phyloP scores from a whole-genome alignment of 1,139 yeast genomes.

The Lodderomyces theae region DNA sequence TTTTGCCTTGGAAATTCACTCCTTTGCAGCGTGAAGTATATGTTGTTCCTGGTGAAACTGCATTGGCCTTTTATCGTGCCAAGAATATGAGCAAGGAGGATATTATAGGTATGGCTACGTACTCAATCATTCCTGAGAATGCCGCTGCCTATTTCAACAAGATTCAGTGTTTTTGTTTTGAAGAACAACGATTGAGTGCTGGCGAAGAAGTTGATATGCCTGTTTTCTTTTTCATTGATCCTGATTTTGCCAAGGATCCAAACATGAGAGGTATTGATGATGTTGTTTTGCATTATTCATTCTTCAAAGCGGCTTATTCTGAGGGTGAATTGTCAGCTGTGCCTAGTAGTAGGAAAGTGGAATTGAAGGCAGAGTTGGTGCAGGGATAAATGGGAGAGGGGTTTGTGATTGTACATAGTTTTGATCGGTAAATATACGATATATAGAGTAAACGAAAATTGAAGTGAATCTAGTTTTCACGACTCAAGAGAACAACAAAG shows the following conservation, averaged over 20 bases:
- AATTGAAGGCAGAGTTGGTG: conserved; percentile 18
- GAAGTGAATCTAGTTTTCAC: too few relatives aligned
- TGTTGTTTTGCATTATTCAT: conserved; percentile 86
- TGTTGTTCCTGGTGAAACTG: conserved; percentile 97
- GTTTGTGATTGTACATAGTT: not conserved
- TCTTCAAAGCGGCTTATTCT: conserved; percentile 65
- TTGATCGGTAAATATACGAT: not conserved
- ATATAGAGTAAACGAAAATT: too few relatives aligned
- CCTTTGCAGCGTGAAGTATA: conserved; percentile 94
- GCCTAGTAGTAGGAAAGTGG: conserved; percentile 29
- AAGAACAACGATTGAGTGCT: conserved; percentile 88
- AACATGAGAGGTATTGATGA: conserved; percentile 88
- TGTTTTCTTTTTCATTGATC: conserved; percentile 95
- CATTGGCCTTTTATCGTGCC: conserved; percentile 92
- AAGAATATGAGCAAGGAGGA: conserved; percentile 82
- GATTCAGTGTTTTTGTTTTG: conserved; percentile 97
- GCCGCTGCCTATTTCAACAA: conserved; percentile 96
- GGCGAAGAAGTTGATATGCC: conserved; percentile 99
- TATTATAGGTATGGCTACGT: conserved; percentile 97
- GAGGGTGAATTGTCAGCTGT: conserved; percentile 47
- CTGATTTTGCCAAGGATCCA: conserved; percentile 95
- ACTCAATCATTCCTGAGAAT: conserved; percentile 93
- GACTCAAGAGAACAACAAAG: too few relatives aligned
- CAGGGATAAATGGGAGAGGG: not conserved
- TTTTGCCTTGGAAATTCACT: conserved; percentile 91